Evolutionary conservation across 2,329 filamentous ascomycete species (phyloP).

Genomic region (Metarhizium sp.): DNA sequence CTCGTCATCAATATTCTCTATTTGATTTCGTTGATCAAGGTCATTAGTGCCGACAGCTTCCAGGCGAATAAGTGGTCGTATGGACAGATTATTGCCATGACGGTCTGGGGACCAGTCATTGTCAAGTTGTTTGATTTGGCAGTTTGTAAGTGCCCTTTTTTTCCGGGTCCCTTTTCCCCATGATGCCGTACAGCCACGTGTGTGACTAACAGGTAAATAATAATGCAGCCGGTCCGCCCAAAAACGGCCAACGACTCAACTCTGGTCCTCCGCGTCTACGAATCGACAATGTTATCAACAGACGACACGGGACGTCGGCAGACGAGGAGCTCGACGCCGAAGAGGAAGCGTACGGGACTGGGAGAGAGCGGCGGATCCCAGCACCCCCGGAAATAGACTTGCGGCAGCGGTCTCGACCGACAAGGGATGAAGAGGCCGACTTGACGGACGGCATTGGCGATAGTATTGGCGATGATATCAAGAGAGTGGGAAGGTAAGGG

Average conservation of each 20-base stretch:
- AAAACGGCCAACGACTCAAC: slow-evolving; percentile 25
- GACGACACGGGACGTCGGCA: slow-evolving; percentile 13
- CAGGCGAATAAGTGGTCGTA: slow-evolving; percentile 25
- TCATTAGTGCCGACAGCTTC: slow-evolving; percentile 27
- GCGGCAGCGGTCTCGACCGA: background rate
- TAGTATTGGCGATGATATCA: background rate
- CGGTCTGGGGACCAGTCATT: slow-evolving; percentile 29
- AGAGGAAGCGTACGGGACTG: background rate
- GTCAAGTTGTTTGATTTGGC: slow-evolving; percentile 29
- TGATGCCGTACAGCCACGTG: too few species aligned
- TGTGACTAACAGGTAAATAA: slow-evolving; percentile 11
- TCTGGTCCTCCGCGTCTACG: slow-evolving; percentile 27
- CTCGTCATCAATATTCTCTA: slow-evolving; percentile 29
- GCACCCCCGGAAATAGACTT: slow-evolving; percentile 1
- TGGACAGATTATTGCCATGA: slow-evolving; percentile 30
- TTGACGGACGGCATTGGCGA: slow-evolving; percentile 1
- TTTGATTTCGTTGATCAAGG: slow-evolving; percentile 25
- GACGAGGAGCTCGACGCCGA: slow-evolving; percentile 6
- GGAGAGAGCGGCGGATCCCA: background rate
- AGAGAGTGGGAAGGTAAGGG: background rate
- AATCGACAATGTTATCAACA: slow-evolving; percentile 30
- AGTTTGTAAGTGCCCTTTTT: slow-evolving; percentile 19
- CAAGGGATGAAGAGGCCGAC: background rate
- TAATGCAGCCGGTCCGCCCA: slow-evolving; percentile 24
- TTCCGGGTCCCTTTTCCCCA: background rate